phyloP scores from a whole-genome alignment of 2,329 filamentous ascomycete species.

The Acrodontium crateriforme region DNA sequence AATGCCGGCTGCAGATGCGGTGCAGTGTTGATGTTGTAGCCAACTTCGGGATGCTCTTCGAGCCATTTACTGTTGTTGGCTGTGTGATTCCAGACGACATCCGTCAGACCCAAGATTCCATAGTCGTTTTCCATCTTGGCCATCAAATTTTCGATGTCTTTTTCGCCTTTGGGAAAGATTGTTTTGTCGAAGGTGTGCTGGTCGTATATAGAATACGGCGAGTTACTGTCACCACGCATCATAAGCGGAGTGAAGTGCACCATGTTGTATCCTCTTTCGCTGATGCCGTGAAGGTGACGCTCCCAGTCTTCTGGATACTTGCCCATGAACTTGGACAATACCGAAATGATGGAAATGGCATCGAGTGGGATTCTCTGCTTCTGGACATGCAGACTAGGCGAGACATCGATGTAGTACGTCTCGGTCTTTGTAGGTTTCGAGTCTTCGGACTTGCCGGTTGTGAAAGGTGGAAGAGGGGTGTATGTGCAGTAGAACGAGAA shows the following conservation, averaged over 20 bases:
- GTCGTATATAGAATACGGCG: conserved; percentile 91
- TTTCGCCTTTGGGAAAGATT: conserved; percentile 73
- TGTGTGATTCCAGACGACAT: conserved; percentile 97
- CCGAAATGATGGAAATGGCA: conserved; percentile 79
- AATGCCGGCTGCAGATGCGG: conserved; percentile 56
- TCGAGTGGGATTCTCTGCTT: conserved; percentile 65
- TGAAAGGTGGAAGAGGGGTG: conserved; percentile 68
- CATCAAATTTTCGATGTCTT: conserved; percentile 65
- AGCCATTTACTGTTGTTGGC: conserved; percentile 93
- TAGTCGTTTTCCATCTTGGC: conserved; percentile 71
- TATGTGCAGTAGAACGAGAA: conserved; percentile 94
- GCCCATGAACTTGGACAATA: conserved; percentile 97
- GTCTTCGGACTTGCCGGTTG: conserved; percentile 38
- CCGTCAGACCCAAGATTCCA: conserved; percentile 75
- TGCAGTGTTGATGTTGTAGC: conserved; percentile 85
- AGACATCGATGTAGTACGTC: conserved; percentile 86
- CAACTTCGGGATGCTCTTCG: conserved; percentile 83
- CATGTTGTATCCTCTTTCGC: conserved; percentile 93
- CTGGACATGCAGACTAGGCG: conserved; percentile 63
- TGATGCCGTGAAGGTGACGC: conserved; percentile 74
- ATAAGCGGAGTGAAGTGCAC: conserved; percentile 95
- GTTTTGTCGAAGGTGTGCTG: conserved; percentile 74
- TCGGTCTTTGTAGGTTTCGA: conserved; percentile 46
- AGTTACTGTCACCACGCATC: conserved; percentile 78
- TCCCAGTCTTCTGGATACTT: conserved; percentile 84